phyloP scores from a whole-genome alignment of 2,329 filamentous ascomycete species.

The Microsporum ferrugineum region DNA sequence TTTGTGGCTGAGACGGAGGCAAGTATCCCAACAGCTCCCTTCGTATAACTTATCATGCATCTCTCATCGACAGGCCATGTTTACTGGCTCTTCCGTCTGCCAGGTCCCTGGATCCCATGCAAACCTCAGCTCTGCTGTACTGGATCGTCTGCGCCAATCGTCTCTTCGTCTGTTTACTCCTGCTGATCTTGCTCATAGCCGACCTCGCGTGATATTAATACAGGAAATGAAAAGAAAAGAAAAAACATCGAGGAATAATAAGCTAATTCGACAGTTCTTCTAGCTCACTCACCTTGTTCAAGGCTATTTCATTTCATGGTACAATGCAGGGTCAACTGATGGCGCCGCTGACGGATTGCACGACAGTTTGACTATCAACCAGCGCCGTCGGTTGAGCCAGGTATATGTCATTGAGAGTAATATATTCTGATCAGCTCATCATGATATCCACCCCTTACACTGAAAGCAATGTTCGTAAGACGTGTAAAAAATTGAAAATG shows the following conservation, averaged over 20 bases:
- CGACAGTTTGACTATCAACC: too few species aligned
- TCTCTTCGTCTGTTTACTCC: not conserved
- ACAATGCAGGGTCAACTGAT: not conserved
- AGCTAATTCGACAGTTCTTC: not conserved
- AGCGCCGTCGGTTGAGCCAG: too few species aligned
- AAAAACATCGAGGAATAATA: not conserved
- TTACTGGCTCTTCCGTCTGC: not conserved
- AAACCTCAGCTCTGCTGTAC: not conserved
- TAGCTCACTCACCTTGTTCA: not conserved
- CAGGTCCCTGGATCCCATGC: not conserved
- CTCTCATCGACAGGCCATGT: not conserved
- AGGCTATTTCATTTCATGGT: not conserved
- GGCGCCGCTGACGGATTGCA: not conserved
- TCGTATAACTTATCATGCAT: not conserved
- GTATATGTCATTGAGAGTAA: not conserved
- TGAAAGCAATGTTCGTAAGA: not conserved
- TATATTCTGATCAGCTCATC: not conserved
- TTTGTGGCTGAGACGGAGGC: not conserved
- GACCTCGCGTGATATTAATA: not conserved
- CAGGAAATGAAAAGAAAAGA: not conserved
- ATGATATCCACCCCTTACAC: not conserved
- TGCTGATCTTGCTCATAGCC: not conserved
- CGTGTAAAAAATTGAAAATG: too few species aligned
- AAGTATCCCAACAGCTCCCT: not conserved
- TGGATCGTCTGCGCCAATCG: not conserved